A percentile compares a stretch with the other conserved stretches of the same genome.
phyloP scores from a whole-genome alignment of 371 early-diverging fungal species.

The Rhizopus arrhizus region DNA sequence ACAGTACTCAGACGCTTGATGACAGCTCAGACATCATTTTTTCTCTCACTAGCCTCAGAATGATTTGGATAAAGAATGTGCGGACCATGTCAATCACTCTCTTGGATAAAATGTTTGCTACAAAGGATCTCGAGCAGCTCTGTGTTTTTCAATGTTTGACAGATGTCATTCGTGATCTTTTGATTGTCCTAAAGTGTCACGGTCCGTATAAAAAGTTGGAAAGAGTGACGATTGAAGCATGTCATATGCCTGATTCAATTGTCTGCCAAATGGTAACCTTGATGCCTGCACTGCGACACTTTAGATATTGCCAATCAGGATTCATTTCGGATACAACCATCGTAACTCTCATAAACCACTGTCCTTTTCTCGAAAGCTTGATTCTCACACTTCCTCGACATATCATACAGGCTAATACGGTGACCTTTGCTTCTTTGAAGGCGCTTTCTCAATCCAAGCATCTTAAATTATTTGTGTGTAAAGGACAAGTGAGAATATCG shows the following conservation, averaged over 20 bases:
- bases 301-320: slow-evolving; percentile 8
- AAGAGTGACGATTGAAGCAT: not conserved
- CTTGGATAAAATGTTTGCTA: too few relatives aligned
- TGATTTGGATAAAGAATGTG: too few relatives aligned
- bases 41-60: too few relatives aligned
- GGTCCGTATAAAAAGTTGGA: too few relatives aligned
- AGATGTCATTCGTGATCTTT: too few relatives aligned
- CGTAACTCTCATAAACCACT: slow-evolving; percentile 8
- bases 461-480: slow-evolving; percentile 15
- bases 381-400: slow-evolving; percentile 17
- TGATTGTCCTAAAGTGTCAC: too few relatives aligned
- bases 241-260: slow-evolving; percentile 1
- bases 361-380: slow-evolving; percentile 18
- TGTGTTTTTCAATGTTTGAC: too few relatives aligned
- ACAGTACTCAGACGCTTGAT: not conserved
- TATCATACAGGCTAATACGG: slow-evolving; percentile 24
- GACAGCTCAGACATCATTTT: too few relatives aligned
- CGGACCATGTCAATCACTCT: too few relatives aligned
- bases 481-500: slow-evolving; percentile 22
- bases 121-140: too few relatives aligned
- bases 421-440: slow-evolving; percentile 14
- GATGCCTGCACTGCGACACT: not conserved
- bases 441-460: slow-evolving; percentile 9
- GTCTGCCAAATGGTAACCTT: not conserved
- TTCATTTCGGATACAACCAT: slow-evolving; percentile 20